Evolutionary conservation across 148 eudicot species (phyloP).

Genomic region (Persicaria maculosa): DNA sequence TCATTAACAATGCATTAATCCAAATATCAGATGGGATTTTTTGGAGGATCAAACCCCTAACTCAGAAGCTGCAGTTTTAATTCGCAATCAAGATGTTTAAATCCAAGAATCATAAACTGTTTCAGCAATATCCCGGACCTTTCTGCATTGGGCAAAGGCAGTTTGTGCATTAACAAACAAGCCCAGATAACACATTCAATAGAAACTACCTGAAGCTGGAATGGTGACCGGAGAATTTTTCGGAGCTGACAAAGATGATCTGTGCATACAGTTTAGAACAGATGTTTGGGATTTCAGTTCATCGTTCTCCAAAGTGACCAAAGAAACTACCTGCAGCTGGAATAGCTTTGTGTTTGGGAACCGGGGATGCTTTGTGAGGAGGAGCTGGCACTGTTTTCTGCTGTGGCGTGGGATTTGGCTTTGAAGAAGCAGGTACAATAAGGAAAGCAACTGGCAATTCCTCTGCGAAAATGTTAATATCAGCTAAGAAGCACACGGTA

Average conservation of each 20-base stretch:
- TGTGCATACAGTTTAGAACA: not conserved
- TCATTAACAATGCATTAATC: too few species aligned
- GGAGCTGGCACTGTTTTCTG: conserved; percentile 33
- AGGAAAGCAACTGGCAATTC: not conserved
- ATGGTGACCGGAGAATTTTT: conserved; percentile 38
- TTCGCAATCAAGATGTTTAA: too few species aligned
- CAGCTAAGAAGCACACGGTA: not conserved
- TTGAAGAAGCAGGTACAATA: not conserved
- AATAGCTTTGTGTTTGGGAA: too few species aligned
- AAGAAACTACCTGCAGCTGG: too few species aligned
- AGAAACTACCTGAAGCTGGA: conserved; percentile 9
- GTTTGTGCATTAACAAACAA: conserved; percentile 5
- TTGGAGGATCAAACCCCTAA: too few species aligned
- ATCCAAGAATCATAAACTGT: too few species aligned
- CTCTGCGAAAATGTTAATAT: not conserved
- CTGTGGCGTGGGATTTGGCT: conserved; percentile 7
- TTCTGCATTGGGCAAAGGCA: not conserved
- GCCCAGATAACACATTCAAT: too few species aligned
- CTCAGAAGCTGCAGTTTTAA: too few species aligned
- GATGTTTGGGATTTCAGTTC: too few species aligned
- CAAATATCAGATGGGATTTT: too few species aligned
- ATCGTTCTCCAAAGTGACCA: too few species aligned
- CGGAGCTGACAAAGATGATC: conserved; percentile 26
- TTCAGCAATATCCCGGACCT: not conserved
- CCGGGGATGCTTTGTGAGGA: conserved; percentile 24